These are phyloP conservation scores for Dittrichia graveolens DNA, from an alignment of 129 eudicot genomes.

Conservation along the genomic window DNA sequence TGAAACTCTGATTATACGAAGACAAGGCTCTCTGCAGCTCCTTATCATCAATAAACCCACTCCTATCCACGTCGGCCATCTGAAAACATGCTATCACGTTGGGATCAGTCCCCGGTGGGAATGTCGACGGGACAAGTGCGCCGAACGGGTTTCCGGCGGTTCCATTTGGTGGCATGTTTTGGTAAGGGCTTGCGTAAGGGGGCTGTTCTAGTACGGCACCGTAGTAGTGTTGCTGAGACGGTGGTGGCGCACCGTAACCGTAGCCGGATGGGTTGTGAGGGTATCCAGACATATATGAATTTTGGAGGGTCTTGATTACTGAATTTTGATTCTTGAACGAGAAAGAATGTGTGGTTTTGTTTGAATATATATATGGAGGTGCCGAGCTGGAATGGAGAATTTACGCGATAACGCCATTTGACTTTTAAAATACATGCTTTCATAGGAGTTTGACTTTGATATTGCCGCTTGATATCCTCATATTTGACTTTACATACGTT, in stretches of 20 bases:
- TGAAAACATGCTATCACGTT: conserved; percentile 66
- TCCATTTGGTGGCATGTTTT: conserved; percentile 11
- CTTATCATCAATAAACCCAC: conserved; percentile 78
- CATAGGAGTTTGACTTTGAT: background rate
- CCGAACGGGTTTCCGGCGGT: conserved; percentile 67
- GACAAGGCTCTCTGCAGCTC: conserved; percentile 70
- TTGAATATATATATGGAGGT: background rate
- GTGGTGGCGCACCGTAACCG: conserved; percentile 38
- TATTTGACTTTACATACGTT: background rate
- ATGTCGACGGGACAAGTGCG: conserved; percentile 57
- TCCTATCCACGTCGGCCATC: conserved; percentile 66
- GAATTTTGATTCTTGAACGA: background rate
- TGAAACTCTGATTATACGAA: conserved; percentile 62
- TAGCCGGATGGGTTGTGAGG: conserved; percentile 31
- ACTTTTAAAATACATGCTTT: background rate
- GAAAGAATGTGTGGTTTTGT: background rate
- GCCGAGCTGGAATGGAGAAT: background rate
- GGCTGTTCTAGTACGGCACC: conserved; percentile 25
- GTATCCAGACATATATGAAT: conserved; percentile 31
- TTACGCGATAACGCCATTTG: background rate
- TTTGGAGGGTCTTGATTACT: background rate
- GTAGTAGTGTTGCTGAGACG: conserved; percentile 39
- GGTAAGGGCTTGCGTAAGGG: conserved; percentile 24
- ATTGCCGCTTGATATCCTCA: background rate
- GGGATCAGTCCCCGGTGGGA: conserved; percentile 88